phyloP scores from a whole-genome alignment of 2,329 filamentous ascomycete species.

The Chaetomiaceae sp. region DNA sequence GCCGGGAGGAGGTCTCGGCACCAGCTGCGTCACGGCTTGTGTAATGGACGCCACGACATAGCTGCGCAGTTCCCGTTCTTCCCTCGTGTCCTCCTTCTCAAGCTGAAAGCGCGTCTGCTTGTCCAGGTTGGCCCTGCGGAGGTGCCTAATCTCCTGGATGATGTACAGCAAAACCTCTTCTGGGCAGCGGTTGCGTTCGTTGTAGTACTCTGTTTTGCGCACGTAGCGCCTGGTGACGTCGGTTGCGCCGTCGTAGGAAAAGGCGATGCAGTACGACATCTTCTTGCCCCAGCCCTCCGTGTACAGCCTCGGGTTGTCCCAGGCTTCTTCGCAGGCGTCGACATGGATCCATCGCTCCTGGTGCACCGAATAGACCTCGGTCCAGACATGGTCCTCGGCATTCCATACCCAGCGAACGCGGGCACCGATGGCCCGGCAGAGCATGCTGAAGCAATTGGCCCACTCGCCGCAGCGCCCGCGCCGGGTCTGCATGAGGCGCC shows the following conservation, averaged over 20 bases:
- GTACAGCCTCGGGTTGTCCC: slow-evolving; percentile 91
- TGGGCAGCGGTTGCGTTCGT: slow-evolving; percentile 72
- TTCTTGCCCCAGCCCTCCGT: slow-evolving; percentile 94
- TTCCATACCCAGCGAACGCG: slow-evolving; percentile 98
- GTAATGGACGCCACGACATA: slow-evolving; percentile 72
- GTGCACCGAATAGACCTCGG: slow-evolving; percentile 92
- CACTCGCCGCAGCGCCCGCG: slow-evolving; percentile 89
- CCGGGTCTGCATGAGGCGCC: slow-evolving; percentile 81
- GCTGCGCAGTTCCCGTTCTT: slow-evolving; percentile 69
- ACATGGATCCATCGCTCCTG: slow-evolving; percentile 95
- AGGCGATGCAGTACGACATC: slow-evolving; percentile 95
- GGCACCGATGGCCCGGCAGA: slow-evolving; percentile 87
- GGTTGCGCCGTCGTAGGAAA: slow-evolving; percentile 79
- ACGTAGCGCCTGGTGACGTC: slow-evolving; percentile 65
- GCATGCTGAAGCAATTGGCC: slow-evolving; percentile 98
- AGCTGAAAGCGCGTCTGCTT: slow-evolving; percentile 81
- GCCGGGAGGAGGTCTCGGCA: slow-evolving; percentile 42
- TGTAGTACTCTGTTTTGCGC: slow-evolving; percentile 66
- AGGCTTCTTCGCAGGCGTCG: slow-evolving; percentile 88
- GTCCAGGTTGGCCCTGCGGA: slow-evolving; percentile 76
- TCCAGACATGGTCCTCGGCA: slow-evolving; percentile 95
- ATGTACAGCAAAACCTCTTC: slow-evolving; percentile 91
- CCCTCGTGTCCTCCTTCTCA: slow-evolving; percentile 73
- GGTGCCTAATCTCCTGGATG: slow-evolving; percentile 81
- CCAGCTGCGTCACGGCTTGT: slow-evolving; percentile 65